Base-by-base conservation (phyloP, 2,329 filamentous ascomycete genomes). In the Talaromyces sp. region DNA sequence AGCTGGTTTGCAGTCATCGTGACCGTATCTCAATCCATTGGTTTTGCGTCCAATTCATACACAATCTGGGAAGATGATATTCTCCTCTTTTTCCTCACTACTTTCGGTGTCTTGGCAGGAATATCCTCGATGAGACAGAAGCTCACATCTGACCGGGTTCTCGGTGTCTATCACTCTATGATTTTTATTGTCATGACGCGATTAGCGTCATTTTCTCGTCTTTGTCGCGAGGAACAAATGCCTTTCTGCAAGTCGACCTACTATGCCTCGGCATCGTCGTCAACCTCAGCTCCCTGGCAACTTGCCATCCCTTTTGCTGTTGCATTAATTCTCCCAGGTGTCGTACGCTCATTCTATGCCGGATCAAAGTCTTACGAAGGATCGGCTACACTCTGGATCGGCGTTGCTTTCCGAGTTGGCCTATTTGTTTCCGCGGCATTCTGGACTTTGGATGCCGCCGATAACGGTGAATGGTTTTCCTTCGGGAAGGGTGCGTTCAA, bases 21-120 rank as follows among this genome's bases (percentile, higher is more conserved):
- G 68, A 92, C 92, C 0, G 75, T 92, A n/a, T 87, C 89, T 65
- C 91, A 96, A 71, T 96, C 92, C n/a, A 81, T 91, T 58, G 93
- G 95, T 7, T 99, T 98, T 74, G 93, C 93, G 0, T 95, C 95
- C 3, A 99, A 99, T 77, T 99, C 95, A 0, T 99, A 93, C 77
- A 98, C 93, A 0, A 96, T 99, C 67, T 99, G 95, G 93, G 95
- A 99, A 78, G 95, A 99, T 71, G 90, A 92, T 14, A 97, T 97
- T 62, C 83, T 96, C 4, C 82, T 96, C 2, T 96, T 96, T 79
- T 93, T 98, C 78, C 85, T 97, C 63, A 86, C 87, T 1, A 95
- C 93, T 0, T 97, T 98, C 72, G 93, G 92, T 33, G 76, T 92
- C 6, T 82, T 88, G n/a, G 86, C 89, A 39, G 84, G 89, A 12